phyloP scores from a whole-genome alignment of 2,329 filamentous ascomycete genomes.

The Phialocephala sp. region DNA sequence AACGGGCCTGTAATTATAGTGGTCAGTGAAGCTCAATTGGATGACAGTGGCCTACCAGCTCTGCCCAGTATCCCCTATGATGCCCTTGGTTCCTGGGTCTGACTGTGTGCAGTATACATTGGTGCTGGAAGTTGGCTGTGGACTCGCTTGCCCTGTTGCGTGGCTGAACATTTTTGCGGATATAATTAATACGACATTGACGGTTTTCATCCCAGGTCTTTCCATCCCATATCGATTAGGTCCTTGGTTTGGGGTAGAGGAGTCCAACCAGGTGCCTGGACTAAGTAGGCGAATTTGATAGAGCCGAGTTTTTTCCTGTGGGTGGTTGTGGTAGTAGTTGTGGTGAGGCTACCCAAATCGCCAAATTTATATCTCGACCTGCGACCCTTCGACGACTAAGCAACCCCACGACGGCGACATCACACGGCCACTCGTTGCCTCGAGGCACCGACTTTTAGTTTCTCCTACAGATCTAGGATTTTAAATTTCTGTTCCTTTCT shows the following conservation, averaged over 20 bases:
- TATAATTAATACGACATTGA: constrained; percentile 8
- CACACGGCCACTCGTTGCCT: neutral
- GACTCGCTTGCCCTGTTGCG: neutral
- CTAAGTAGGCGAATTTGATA: neutral
- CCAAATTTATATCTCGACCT: constrained; percentile 6
- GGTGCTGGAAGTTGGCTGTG: constrained; percentile 9
- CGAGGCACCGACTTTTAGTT: neutral
- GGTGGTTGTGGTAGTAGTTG: neutral
- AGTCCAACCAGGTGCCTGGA: neutral
- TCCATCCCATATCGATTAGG: neutral
- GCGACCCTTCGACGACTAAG: neutral
- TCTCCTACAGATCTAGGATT: neutral
- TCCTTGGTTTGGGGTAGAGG: neutral
- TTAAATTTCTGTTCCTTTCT: neutral
- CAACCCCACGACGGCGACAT: neutral
- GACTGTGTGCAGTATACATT: constrained; percentile 37
- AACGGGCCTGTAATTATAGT: constrained; percentile 41
- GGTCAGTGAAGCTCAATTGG: constrained; percentile 41
- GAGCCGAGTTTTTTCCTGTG: neutral
- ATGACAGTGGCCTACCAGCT: constrained; percentile 26
- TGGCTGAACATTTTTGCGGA: neutral
- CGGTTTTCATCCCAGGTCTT: neutral
- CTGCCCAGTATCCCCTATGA: constrained; percentile 20
- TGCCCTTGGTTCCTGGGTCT: constrained; percentile 29
- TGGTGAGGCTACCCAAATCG: neutral